phyloP scores from a whole-genome alignment of 148 eudicot species.

The Cornus kousa region DNA sequence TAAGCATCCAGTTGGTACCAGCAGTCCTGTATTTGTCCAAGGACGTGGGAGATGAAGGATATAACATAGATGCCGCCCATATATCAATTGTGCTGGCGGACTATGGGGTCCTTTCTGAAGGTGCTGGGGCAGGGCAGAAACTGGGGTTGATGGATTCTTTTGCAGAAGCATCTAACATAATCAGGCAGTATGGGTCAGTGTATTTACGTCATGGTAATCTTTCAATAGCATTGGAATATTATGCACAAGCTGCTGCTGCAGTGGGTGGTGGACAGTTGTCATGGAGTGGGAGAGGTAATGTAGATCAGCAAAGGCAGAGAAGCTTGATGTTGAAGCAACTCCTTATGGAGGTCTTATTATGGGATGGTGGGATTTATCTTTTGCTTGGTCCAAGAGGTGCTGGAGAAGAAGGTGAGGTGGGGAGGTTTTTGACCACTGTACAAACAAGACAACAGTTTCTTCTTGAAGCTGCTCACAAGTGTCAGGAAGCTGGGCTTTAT shows the following conservation, averaged over 20 bases:
- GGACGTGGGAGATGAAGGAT: conserved; percentile 76
- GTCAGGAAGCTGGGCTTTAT: conserved; percentile 81
- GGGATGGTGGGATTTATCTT: conserved; percentile 69
- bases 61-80: conserved; percentile 77
- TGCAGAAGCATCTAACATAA: conserved; percentile 85
- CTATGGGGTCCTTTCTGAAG: conserved; percentile 65
- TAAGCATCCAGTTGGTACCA: conserved; percentile 90
- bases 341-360: conserved; percentile 72
- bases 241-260: conserved; percentile 86
- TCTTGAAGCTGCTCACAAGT: conserved; percentile 85
- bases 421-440: conserved; percentile 66
- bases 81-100: conserved; percentile 78
- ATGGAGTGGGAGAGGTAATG: conserved; percentile 76
- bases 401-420: conserved; percentile 91
- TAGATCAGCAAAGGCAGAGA: conserved; percentile 94
- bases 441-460: conserved; percentile 68
- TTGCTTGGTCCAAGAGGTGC: conserved; percentile 86
- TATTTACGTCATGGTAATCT: conserved; percentile 76
- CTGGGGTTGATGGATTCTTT: conserved; percentile 83
- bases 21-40: conserved; percentile 72
- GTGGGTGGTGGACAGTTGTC: conserved; percentile 94
- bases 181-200: conserved; percentile 86
- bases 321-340: conserved; percentile 88
- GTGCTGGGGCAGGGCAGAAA: conserved; percentile 70
- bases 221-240: conserved; percentile 77